phyloP scores from a whole-genome alignment of 768 basidiomycete genomes.

The Lactifluus echinatus region DNA sequence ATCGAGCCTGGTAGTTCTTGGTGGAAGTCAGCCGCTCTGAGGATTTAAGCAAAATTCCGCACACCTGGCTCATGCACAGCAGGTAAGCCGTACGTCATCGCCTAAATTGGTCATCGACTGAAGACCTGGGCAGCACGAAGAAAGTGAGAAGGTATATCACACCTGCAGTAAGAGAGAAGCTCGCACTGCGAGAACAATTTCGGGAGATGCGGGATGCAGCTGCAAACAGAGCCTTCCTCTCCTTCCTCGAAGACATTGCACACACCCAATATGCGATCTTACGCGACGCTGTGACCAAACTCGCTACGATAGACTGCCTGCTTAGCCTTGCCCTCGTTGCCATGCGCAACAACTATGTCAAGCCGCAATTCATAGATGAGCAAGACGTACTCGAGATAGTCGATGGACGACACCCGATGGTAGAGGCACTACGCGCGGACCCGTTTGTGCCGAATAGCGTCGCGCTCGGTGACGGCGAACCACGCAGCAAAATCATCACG shows the following conservation, averaged over 20 bases:
- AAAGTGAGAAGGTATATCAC: conserved; percentile 65
- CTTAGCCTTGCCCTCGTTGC: conserved; percentile 77
- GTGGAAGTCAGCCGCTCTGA: conserved; percentile 65
- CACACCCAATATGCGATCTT: conserved; percentile 59
- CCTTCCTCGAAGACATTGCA: conserved; percentile 64
- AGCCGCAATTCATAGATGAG: conserved; percentile 65
- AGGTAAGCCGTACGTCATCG: conserved; percentile 34
- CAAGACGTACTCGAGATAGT: conserved; percentile 62
- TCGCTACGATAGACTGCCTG: conserved; percentile 83
- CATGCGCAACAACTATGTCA: conserved; percentile 63
- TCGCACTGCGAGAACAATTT: conserved; percentile 66
- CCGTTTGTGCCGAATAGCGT: conserved; percentile 86
- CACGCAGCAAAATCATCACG: conserved; percentile 63
- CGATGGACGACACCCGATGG: conserved; percentile 90
- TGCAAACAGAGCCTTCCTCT: conserved; percentile 53
- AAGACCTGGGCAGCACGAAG: conserved; percentile 51
- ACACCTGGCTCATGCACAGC: conserved; percentile 57
- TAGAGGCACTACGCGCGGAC: conserved; percentile 65
- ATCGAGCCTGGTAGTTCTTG: conserved; percentile 64
- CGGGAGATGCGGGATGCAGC: conserved; percentile 64
- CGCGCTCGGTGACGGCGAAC: conserved; percentile 44
- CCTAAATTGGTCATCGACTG: neutral
- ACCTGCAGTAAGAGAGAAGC: conserved; percentile 48
- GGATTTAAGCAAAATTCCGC: conserved; percentile 34
- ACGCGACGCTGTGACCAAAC: conserved; percentile 66